Percentiles rank a stretch among this genome's conserved stretches.
Conservation (phyloP, 2,329 filamentous ascomycete species). For the Fusarium palustre region DNA sequence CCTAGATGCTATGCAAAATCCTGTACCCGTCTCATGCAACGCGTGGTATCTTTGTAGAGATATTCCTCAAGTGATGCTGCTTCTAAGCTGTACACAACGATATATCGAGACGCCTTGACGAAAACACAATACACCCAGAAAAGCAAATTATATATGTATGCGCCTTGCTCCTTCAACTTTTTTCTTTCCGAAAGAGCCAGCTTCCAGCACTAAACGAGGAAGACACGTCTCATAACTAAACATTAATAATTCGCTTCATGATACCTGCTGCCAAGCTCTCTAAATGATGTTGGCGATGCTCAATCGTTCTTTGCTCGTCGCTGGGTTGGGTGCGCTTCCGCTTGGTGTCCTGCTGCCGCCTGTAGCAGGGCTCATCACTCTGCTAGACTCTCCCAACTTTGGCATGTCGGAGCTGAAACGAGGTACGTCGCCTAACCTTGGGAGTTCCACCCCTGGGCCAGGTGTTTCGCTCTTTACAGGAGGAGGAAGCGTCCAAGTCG, state of each 20-base stretch:
- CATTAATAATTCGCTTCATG: conserved; percentile 39
- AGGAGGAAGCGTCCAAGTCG: conserved; percentile 51
- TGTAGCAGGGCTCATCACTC: conserved; percentile 46
- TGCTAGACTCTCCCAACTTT: conserved; percentile 44
- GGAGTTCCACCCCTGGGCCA: conserved; percentile 44
- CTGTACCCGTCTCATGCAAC: conserved; percentile 34
- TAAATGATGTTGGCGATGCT: conserved; percentile 62
- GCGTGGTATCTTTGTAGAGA: conserved; percentile 34
- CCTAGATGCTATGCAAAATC: conserved; percentile 36
- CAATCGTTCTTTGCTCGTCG: conserved; percentile 50
- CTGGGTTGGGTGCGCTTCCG: conserved; percentile 23
- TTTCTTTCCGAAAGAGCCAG: conserved; percentile 20
- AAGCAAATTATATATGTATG: conserved; percentile 23
- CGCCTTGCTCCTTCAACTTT: conserved; percentile 32
- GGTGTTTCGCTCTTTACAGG: conserved; percentile 54
- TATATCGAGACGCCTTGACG: conserved; percentile 21
- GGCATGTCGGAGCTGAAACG: conserved; percentile 47
- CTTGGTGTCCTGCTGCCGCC: conserved; percentile 42
- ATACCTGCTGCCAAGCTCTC: conserved; percentile 7
- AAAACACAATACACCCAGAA: conserved; percentile 23
- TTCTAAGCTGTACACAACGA: conserved; percentile 17
- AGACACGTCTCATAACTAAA: conserved; percentile 32
- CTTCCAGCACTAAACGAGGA: conserved; percentile 26
- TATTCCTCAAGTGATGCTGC: conserved; percentile 5
- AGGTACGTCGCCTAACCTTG: conserved; percentile 48